phyloP scores from a whole-genome alignment of 108 stramenopile species.

The Mediolabrus comicus region DNA sequence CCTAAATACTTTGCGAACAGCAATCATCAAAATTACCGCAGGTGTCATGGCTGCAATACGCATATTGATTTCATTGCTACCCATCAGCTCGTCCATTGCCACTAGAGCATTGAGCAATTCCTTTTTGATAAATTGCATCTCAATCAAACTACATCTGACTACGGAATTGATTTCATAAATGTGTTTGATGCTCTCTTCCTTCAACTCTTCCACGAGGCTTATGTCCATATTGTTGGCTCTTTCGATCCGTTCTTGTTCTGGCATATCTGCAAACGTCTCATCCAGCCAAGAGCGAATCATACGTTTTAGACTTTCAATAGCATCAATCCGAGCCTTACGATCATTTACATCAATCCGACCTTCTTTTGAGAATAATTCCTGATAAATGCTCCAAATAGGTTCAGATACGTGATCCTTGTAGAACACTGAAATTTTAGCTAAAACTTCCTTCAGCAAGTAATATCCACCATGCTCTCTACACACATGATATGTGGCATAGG shows the following conservation, averaged over 20 bases:
- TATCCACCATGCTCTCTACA: constrained; percentile 46
- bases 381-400: constrained; percentile 63
- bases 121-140: constrained; percentile 93
- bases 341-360: constrained; percentile 76
- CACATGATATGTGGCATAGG: constrained; percentile 52
- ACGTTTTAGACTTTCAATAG: constrained; percentile 67
- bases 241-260: constrained; percentile 38
- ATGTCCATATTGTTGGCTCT: constrained; percentile 83
- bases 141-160: constrained; percentile 84
- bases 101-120: constrained; percentile 88
- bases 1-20: constrained; percentile 45
- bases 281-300: constrained; percentile 92
- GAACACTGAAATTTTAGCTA: constrained; percentile 49
- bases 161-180: constrained; percentile 78
- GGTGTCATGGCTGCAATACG: constrained; percentile 87
- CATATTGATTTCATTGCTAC: constrained; percentile 87
- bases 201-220: constrained; percentile 69
- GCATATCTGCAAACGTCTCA: constrained; percentile 81
- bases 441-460: constrained; percentile 28
- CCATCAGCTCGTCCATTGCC: constrained; percentile 86
- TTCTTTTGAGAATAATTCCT: constrained; percentile 64
- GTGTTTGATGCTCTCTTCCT: constrained; percentile 80
- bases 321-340: constrained; percentile 66
- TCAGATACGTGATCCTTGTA: constrained; percentile 66
- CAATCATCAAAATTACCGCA: constrained; percentile 65